Evolutionary conservation across 1,284 basidiomycete genomes (phyloP).

Genomic region (Wolfiporia cocos): DNA sequence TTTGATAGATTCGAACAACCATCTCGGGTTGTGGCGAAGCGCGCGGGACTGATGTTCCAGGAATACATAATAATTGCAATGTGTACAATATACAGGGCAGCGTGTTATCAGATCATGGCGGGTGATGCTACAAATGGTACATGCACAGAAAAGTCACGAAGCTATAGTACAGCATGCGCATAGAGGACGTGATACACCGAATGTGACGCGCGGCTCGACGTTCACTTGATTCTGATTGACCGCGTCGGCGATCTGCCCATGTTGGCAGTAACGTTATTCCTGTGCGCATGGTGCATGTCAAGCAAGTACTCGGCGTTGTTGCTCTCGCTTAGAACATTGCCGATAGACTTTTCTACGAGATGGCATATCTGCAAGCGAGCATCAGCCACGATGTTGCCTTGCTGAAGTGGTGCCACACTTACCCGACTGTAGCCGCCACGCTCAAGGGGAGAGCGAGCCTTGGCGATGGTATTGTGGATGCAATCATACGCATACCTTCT

Average conservation of each 20-base stretch:
- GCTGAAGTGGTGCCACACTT: slow-evolving; percentile 18
- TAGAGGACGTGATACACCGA: too few relatives aligned
- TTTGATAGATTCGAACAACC: too few relatives aligned
- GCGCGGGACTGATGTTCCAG: too few relatives aligned
- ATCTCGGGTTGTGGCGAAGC: too few relatives aligned
- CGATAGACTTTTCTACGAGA: slow-evolving; percentile 63
- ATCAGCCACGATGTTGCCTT: slow-evolving; percentile 1
- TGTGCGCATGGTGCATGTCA: slow-evolving; percentile 42
- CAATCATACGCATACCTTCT: slow-evolving; percentile 70
- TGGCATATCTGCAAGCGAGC: slow-evolving; percentile 48
- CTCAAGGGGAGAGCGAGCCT: slow-evolving; percentile 55
- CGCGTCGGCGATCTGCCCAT: slow-evolving; percentile 18
- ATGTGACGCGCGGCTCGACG: too few relatives aligned
- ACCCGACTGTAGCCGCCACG: slow-evolving; percentile 72
- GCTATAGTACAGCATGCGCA: too few relatives aligned
- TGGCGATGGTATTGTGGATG: slow-evolving; percentile 73
- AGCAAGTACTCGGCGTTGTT: slow-evolving; percentile 63
- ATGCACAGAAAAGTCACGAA: slow-evolving; percentile 10
- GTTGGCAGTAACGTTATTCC: slow-evolving; percentile 13
- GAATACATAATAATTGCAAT: background rate
- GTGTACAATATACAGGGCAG: background rate
- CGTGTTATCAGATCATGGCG: slow-evolving; percentile 5
- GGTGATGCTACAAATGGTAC: slow-evolving; percentile 19
- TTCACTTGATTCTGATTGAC: slow-evolving; percentile 26
- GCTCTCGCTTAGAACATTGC: slow-evolving; percentile 55